Conservation (phyloP, 495 filamentous ascomycete genomes). For the Tuber melanosporum region DNA sequence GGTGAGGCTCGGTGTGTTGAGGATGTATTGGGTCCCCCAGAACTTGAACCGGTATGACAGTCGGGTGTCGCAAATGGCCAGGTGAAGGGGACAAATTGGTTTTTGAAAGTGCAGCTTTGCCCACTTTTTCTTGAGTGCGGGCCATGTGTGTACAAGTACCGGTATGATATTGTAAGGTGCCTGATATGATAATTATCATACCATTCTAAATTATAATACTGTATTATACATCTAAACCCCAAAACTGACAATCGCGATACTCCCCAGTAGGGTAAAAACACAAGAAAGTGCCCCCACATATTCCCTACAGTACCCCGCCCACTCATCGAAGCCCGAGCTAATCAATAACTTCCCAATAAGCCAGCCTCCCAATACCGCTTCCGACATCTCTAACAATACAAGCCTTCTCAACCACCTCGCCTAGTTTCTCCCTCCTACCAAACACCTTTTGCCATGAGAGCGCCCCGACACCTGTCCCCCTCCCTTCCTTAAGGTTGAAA, state of each 20-base stretch:
- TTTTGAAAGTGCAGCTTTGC: background rate
- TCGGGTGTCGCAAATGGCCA: background rate
- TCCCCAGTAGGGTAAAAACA: background rate
- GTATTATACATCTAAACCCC: background rate
- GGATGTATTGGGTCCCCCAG: background rate
- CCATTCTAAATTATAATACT: background rate
- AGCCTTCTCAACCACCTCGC: slow-evolving; percentile 47
- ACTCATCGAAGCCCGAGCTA: background rate
- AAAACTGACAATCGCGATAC: background rate
- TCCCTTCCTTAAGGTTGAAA: slow-evolving; percentile 71
- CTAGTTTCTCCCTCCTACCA: slow-evolving; percentile 37
- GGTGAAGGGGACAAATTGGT: background rate
- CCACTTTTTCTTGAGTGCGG: background rate
- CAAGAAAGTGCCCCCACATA: background rate
- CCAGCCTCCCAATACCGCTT: slow-evolving; percentile 67
- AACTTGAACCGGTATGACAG: background rate
- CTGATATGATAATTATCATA: background rate
- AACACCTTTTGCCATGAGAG: slow-evolving; percentile 57
- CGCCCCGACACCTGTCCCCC: slow-evolving; percentile 67
- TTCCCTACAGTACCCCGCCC: background rate
- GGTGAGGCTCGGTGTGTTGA: background rate
- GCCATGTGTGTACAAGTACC: background rate
- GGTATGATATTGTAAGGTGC: background rate
- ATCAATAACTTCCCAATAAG: slow-evolving; percentile 66
- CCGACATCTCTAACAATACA: slow-evolving; percentile 80